Percentiles rank a stretch among this genome's conserved stretches.
Conservation (phyloP, 352 stramenopile genomes). For the Blastocystis sp. region DNA sequence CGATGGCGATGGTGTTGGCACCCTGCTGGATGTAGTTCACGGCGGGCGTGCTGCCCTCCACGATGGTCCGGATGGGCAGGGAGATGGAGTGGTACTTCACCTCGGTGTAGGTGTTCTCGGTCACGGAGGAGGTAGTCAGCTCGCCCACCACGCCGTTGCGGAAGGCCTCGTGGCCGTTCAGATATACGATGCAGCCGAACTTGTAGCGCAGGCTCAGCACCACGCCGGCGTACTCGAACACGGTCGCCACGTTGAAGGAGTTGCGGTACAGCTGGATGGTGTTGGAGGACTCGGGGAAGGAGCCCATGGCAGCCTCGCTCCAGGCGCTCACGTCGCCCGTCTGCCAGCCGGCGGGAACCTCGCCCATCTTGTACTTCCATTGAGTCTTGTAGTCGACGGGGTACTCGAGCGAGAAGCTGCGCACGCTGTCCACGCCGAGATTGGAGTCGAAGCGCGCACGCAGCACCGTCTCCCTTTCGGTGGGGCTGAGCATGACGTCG, state of each 20-base stretch:
- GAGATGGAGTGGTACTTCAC: slow-evolving; percentile 9
- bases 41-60: background rate
- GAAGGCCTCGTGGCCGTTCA: slow-evolving; percentile 54
- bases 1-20: slow-evolving; percentile 25
- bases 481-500: background rate
- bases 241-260: slow-evolving; percentile 34
- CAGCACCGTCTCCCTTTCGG: slow-evolving; percentile 3
- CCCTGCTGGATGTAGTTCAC: slow-evolving; percentile 28
- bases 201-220: slow-evolving; percentile 15
- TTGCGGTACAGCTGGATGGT: slow-evolving; percentile 64
- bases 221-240: background rate
- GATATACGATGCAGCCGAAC: slow-evolving; percentile 41
- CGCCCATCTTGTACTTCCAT: slow-evolving; percentile 47
- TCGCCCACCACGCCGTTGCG: slow-evolving; percentile 34
- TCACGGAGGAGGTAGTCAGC: background rate
- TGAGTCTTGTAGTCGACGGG: background rate
- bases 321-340: background rate
- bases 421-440: background rate
- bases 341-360: slow-evolving; percentile 49
- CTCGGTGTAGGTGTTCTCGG: slow-evolving; percentile 4
- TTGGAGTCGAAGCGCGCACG: slow-evolving; percentile 12
- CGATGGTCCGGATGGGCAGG: background rate
- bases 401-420: slow-evolving; percentile 23
- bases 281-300: slow-evolving; percentile 16
- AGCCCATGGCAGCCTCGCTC: background rate